phyloP scores from a whole-genome alignment of 257 asterid species.

The Perilla frutescens region DNA sequence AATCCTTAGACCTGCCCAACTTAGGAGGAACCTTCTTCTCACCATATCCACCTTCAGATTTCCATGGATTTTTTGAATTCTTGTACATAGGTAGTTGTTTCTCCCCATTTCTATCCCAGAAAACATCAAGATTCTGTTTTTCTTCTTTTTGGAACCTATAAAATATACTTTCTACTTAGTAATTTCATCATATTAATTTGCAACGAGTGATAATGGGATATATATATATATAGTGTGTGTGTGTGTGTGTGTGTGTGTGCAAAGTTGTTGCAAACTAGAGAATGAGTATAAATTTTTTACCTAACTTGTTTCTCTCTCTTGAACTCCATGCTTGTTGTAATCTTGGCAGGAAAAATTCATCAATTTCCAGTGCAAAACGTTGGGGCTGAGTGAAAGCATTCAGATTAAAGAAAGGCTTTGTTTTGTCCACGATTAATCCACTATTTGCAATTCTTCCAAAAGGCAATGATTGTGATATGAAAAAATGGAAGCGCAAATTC shows the following conservation, averaged over 20 bases:
- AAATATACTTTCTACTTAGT: background rate
- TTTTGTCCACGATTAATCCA: conserved; percentile 7
- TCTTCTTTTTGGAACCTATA: conserved; percentile 69
- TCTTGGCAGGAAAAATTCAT: background rate
- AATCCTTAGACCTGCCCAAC: conserved; percentile 66
- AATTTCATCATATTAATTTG: conserved; percentile 2
- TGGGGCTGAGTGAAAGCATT: background rate
- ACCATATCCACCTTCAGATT: conserved; percentile 51
- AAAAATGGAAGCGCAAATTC: conserved; percentile 9
- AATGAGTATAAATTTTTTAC: conserved; percentile 34
- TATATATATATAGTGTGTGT: too few relatives aligned
- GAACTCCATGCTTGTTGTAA: conserved; percentile 52
- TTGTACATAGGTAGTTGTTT: conserved; percentile 47
- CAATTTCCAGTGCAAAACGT: background rate
- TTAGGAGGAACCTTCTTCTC: conserved; percentile 51
- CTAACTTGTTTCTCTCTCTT: conserved; percentile 67
- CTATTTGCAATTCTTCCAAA: background rate
- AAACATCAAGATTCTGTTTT: conserved; percentile 50
- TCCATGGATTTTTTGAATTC: conserved; percentile 42
- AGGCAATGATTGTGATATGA: conserved; percentile 13
- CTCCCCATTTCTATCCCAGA: conserved; percentile 54
- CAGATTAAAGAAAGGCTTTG: background rate
- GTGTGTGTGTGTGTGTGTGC: too few relatives aligned
- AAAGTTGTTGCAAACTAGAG: background rate
- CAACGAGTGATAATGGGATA: background rate